Evolutionary conservation across 2,329 filamentous ascomycete species (phyloP), one percentile per base, ranked within the genome.

Genomic region (Botrytis fragariae): DNA sequence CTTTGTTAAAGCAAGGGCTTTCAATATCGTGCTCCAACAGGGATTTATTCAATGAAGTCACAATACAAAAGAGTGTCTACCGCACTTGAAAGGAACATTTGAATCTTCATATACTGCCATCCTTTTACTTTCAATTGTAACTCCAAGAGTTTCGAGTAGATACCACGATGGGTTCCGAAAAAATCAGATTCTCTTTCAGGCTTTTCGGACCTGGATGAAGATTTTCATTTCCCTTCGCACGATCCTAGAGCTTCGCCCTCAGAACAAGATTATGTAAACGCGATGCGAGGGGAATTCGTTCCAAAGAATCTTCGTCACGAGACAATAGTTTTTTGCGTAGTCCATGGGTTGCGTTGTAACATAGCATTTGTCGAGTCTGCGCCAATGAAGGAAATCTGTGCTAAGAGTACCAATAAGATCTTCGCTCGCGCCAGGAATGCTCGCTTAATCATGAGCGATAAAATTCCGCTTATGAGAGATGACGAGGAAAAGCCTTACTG

Each of bases 231-330:
- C 1, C 59, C 35, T 61, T 35, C 2, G 1, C 2, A 16, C 35
- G 0, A 39, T 39, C 6, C 0, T 25, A 4, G 2, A 1, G 32
- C 59, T 39, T 0, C 59, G 12, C 0, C 22, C 18, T 61, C 0
- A 61, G 2, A 39, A 4, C 32, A 39, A 4, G 0, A 39, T 16
- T 61, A 25, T 62, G 6, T 62, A n/a, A 7, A 20, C 25, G 60
- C 60, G 1, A 29, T 62, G 0, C 60, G 37, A 42, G 37, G 60
- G 8, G 37, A 62, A 6, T 12, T 20, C 4, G 2, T 62, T 2
- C 60, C 60, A 1, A 20, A n/a, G 25, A n/a, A n/a, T n/a, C n/a
- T n/a, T n/a, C n/a, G n/a, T n/a, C n/a, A n/a, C n/a, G n/a, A n/a
- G n/a, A n/a, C n/a, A n/a, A n/a, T n/a, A n/a, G n/a, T n/a, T n/a